Evolutionary conservation across 768 basidiomycete species (phyloP).

Genomic region (Suillus hirtellus): DNA sequence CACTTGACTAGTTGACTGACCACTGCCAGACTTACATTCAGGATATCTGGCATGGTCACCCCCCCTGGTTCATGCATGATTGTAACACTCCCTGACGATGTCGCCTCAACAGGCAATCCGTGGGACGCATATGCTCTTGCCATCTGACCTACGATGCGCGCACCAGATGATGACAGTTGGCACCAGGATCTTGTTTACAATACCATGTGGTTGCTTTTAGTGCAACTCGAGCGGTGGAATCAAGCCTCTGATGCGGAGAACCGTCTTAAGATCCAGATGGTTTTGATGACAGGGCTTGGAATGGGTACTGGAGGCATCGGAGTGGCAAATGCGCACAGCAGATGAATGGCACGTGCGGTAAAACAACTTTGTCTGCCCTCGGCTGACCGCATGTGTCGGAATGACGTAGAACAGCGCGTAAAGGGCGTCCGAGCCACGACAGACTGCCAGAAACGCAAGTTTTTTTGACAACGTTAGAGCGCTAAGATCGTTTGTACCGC

Average conservation of each 20-base stretch:
- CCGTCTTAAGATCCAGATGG: neutral
- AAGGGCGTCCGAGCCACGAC: neutral
- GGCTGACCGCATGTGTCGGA: neutral
- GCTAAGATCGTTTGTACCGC: neutral
- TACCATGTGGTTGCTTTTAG: conserved; percentile 33
- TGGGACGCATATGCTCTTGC: conserved; percentile 16
- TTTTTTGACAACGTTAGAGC: neutral
- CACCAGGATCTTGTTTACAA: conserved; percentile 37
- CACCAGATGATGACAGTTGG: conserved; percentile 29
- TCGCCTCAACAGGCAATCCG: neutral
- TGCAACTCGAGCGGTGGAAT: conserved; percentile 29
- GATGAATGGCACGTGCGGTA: conserved; percentile 6
- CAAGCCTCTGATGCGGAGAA: neutral
- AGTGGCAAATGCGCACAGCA: conserved; percentile 10
- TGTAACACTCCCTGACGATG: conserved; percentile 12
- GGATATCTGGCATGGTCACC: conserved; percentile 18
- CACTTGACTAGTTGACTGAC: conserved; percentile 22
- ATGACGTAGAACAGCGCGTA: neutral
- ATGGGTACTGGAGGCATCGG: conserved; percentile 9
- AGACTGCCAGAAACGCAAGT: neutral
- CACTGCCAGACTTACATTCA: conserved; percentile 21
- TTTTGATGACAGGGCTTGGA: conserved; percentile 12
- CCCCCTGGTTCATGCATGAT: conserved; percentile 28
- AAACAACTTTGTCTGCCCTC: conserved; percentile 7
- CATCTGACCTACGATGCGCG: conserved; percentile 36